These are phyloP conservation scores for Gastrolobium villosum DNA, from an alignment of 306 rosid species.

Conservation along the genomic window DNA sequence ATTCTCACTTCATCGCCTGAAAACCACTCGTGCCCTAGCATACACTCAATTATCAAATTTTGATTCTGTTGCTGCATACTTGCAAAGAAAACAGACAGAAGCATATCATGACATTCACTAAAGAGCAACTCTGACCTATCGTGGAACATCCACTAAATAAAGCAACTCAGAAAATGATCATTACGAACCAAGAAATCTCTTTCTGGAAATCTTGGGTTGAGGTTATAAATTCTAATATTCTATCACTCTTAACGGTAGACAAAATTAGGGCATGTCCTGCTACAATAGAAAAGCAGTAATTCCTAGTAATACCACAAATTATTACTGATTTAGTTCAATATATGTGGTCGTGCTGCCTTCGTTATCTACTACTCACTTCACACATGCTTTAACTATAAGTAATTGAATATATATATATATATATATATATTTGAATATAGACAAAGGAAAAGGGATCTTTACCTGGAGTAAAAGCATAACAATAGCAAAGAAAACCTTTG, in stretches of 20 bases:
- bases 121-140: conserved; percentile 23
- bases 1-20: not conserved
- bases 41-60: conserved; percentile 12
- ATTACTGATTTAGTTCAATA: conserved; percentile 11
- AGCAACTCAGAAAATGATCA: conserved; percentile 24
- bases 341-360: not conserved
- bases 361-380: conserved; percentile 27
- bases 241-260: conserved; percentile 6
- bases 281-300: conserved; percentile 19
- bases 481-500: conserved; percentile 93
- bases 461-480: conserved; percentile 95
- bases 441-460: conserved; percentile 38
- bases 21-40: conserved; percentile 12
- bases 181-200: conserved; percentile 24
- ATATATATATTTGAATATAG: conserved; percentile 34
- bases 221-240: conserved; percentile 30
- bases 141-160: conserved; percentile 16
- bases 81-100: conserved; percentile 23
- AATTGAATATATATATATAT: conserved; percentile 1
- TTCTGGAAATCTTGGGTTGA: not conserved
- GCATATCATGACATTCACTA: conserved; percentile 22
- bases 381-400: conserved; percentile 28
- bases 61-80: conserved; percentile 2
- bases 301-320: conserved; percentile 6
- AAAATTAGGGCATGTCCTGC: conserved; percentile 19